phyloP scores from a whole-genome alignment of 768 basidiomycete genomes.

The Pulveroboletus frians region DNA sequence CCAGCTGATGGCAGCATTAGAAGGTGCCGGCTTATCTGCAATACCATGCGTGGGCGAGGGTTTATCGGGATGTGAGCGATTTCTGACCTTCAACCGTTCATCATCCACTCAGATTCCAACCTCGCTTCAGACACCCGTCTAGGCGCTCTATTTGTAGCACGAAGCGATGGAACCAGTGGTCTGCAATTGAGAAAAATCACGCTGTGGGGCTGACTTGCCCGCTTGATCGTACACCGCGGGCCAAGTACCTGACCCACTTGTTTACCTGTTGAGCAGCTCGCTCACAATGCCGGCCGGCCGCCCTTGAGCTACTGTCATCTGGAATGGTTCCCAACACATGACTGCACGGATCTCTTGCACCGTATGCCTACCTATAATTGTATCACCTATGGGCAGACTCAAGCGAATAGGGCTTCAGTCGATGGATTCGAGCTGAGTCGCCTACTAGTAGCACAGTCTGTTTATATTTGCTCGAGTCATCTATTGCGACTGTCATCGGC shows the following conservation, averaged over 20 bases:
- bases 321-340: too few relatives aligned
- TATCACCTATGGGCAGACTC: too few relatives aligned
- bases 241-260: too few relatives aligned
- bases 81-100: neutral
- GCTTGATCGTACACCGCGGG: neutral
- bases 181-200: conserved; percentile 38
- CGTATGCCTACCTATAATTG: too few relatives aligned
- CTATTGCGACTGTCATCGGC: too few relatives aligned
- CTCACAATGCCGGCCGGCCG: neutral
- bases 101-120: neutral
- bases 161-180: conserved; percentile 22
- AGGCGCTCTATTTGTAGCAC: conserved; percentile 39
- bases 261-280: neutral
- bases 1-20: conserved; percentile 37
- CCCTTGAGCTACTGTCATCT: neutral
- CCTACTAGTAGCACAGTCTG: too few relatives aligned
- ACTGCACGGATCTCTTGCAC: too few relatives aligned
- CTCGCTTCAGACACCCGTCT: conserved; percentile 33
- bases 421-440: too few relatives aligned
- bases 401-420: too few relatives aligned
- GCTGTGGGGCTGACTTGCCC: conserved; percentile 33
- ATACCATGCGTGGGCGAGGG: conserved; percentile 28
- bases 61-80: conserved; percentile 30
- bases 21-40: conserved; percentile 33
- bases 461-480: too few relatives aligned